These are phyloP conservation scores for Penicillium sp. DNA, from an alignment of 2,329 filamentous ascomycete species.

Conservation along the genomic window DNA sequence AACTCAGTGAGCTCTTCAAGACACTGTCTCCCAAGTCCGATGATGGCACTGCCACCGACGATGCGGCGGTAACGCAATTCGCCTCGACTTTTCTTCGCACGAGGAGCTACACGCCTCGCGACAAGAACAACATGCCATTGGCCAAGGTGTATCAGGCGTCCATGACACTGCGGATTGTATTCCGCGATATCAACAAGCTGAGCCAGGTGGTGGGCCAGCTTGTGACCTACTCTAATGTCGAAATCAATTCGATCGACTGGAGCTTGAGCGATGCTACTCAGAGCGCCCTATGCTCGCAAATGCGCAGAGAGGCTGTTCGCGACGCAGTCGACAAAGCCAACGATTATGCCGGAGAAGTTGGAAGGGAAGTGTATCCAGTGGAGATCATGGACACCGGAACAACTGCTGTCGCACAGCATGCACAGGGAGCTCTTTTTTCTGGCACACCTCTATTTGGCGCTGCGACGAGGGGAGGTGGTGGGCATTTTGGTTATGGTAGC, in stretches of 20 bases:
- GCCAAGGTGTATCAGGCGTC: constrained; percentile 20
- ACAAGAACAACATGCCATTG: constrained; percentile 9
- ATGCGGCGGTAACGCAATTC: constrained; percentile 24
- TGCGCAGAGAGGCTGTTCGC: constrained; percentile 24
- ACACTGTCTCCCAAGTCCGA: constrained; percentile 11
- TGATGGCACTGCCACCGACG: constrained; percentile 6
- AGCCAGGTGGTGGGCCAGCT: constrained; percentile 21
- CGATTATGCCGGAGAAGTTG: constrained; percentile 24
- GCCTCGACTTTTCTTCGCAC: constrained; percentile 16
- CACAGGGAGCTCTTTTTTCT: neutral
- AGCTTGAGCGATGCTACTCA: constrained; percentile 25
- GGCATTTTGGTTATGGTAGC: neutral
- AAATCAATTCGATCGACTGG: constrained; percentile 27
- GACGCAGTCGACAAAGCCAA: constrained; percentile 29
- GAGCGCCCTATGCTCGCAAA: constrained; percentile 19
- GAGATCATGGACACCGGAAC: constrained; percentile 14
- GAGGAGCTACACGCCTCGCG: neutral
- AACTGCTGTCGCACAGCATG: neutral
- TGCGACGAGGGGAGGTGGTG: no score
- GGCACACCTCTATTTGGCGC: neutral
- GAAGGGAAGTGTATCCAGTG: constrained; percentile 16
- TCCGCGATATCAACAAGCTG: constrained; percentile 27
- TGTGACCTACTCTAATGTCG: constrained; percentile 20
- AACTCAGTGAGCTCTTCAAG: constrained; percentile 14
- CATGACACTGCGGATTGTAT: constrained; percentile 22